phyloP scores from a whole-genome alignment of 23 red algal genomes.

The Gracilaria caudata region DNA sequence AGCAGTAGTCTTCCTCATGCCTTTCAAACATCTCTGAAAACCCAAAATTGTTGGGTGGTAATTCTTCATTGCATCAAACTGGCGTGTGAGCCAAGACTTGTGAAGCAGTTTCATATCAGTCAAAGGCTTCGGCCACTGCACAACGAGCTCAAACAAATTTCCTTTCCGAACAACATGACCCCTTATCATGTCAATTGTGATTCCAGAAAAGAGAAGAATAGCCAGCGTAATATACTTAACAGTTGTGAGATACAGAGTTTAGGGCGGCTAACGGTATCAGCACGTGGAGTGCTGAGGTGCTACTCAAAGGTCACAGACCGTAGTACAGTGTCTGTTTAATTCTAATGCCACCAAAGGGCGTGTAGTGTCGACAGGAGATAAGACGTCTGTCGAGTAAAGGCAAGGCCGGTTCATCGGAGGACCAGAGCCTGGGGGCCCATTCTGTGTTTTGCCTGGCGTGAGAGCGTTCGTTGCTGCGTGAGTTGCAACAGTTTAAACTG shows the following conservation, averaged over 20 bases:
- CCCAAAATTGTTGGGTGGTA: neutral
- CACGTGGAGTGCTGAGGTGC: no score
- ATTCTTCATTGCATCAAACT: conserved; percentile 4
- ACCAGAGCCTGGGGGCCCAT: neutral
- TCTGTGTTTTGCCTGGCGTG: neutral
- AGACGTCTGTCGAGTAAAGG: neutral
- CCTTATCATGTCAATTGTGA: no score
- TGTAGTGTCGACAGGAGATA: no score
- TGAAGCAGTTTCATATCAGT: neutral
- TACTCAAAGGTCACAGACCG: no score
- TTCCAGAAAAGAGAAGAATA: no score
- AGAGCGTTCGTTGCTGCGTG: neutral
- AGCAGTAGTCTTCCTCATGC: neutral
- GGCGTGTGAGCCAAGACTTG: neutral
- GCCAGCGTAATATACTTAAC: no score
- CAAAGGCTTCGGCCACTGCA: neutral
- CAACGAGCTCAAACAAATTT: neutral
- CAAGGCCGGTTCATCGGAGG: neutral
- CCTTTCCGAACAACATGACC: neutral
- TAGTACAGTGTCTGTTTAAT: no score
- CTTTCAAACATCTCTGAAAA: neutral
- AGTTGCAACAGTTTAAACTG: conserved; percentile 18
- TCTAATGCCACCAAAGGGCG: no score
- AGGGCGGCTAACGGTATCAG: no score
- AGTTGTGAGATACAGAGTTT: no score